Percentiles rank a stretch among this genome's conserved stretches.
Evolutionary conservation across 75 land plant genomes (phyloP).

Genomic region (Adiantum capillusveneris): DNA sequence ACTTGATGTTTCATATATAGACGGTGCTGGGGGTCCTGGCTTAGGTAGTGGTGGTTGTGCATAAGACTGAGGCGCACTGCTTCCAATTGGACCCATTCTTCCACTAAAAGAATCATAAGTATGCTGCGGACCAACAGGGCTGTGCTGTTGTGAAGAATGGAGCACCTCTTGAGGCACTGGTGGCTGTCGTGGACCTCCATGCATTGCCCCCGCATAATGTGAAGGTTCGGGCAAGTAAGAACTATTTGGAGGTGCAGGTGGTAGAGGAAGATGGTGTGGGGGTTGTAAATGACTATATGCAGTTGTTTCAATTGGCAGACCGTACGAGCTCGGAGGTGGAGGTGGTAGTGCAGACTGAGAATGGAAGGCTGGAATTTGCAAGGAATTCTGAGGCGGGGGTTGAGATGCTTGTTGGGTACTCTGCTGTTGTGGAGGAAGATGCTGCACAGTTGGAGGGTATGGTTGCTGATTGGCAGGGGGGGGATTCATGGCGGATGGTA

Average conservation of each 20-base stretch:
- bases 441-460: not conserved
- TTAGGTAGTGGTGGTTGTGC: conserved; percentile 12
- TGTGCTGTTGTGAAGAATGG: conserved; percentile 26
- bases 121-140: conserved; percentile 10
- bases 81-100: not conserved
- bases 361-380: conserved; percentile 18
- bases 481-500: too few relatives aligned
- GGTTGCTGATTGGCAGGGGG: not conserved
- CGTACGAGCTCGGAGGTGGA: conserved; percentile 17
- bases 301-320: conserved; percentile 1
- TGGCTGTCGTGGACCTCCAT: conserved; percentile 10
- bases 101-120: conserved; percentile 33
- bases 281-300: conserved; percentile 5
- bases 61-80: conserved; percentile 4
- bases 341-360: conserved; percentile 24
- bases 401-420: not conserved
- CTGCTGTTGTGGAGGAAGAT: conserved; percentile 7
- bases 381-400: conserved; percentile 7
- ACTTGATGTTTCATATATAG: conserved; percentile 33
- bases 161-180: conserved; percentile 7
- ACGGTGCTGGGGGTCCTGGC: conserved; percentile 21
- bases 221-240: conserved; percentile 19
- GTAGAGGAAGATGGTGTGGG: conserved; percentile 22
- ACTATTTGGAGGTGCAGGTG: conserved; percentile 21
- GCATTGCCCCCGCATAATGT: conserved; percentile 3